Evolutionary conservation across 1,284 basidiomycete species (phyloP).

Genomic region (Trichosporon asahii): DNA sequence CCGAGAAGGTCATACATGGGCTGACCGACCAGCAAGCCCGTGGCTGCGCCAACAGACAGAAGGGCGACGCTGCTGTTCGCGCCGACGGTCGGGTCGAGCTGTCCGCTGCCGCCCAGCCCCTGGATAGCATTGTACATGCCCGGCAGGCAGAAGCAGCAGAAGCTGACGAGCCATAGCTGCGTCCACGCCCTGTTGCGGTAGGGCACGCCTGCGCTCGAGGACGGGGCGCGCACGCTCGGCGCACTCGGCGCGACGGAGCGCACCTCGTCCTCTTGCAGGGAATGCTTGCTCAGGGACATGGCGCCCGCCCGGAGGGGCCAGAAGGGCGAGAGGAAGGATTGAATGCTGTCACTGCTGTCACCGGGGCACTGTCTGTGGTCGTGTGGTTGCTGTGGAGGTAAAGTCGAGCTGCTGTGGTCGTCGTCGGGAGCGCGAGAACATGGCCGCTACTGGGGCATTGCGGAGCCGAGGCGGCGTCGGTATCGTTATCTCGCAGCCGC

Average conservation of each 20-base stretch:
- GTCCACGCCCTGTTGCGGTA: slow-evolving; percentile 15
- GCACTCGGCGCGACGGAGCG: background rate
- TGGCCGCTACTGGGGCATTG: background rate
- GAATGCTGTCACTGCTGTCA: background rate
- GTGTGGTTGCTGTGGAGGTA: background rate
- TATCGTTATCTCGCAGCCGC: too few relatives aligned
- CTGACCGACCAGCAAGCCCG: slow-evolving; percentile 26
- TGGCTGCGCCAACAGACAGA: slow-evolving; percentile 24
- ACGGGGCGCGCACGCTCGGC: background rate
- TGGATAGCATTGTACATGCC: slow-evolving; percentile 29
- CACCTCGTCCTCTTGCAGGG: background rate
- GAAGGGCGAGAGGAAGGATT: background rate
- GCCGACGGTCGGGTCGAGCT: slow-evolving; percentile 28
- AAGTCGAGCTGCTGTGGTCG: too few relatives aligned
- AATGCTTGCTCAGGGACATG: background rate
- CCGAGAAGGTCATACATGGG: slow-evolving; percentile 28
- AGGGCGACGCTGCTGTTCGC: slow-evolving; percentile 27
- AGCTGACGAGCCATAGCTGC: slow-evolving; percentile 26
- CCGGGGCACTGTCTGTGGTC: background rate
- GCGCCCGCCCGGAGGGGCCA: background rate
- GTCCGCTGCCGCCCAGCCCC: slow-evolving; percentile 26
- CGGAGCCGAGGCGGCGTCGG: background rate
- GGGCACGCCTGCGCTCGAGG: background rate
- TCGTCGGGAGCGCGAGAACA: background rate
- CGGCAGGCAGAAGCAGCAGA: slow-evolving; percentile 26